Conservation (phyloP, 2,329 filamentous ascomycete genomes). For the Ophiocordyceps sinensis region DNA sequence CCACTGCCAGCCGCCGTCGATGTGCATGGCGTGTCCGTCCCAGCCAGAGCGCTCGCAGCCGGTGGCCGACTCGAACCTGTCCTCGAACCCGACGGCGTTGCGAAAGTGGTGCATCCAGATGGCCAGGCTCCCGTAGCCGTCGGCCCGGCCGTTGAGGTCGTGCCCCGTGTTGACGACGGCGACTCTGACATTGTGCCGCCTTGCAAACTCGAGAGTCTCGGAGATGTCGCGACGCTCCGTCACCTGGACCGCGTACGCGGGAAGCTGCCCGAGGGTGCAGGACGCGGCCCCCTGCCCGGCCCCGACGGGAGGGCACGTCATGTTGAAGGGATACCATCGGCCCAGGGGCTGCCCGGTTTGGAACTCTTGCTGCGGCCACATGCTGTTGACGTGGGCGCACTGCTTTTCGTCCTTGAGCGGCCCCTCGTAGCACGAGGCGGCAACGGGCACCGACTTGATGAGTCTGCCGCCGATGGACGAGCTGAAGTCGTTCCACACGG, state of each 20-base stretch:
- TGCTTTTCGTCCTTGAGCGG: slow-evolving; percentile 5
- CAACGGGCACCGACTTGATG: slow-evolving; percentile 10
- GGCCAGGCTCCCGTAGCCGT: slow-evolving; percentile 16
- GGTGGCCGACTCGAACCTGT: slow-evolving; percentile 8
- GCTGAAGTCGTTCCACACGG: slow-evolving; percentile 7
- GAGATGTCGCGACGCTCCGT: slow-evolving; percentile 6
- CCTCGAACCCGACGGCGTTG: slow-evolving; percentile 13
- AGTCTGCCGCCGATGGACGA: slow-evolving; percentile 7
- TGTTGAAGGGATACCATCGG: slow-evolving; percentile 12
- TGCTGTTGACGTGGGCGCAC: slow-evolving; percentile 8
- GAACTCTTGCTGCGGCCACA: slow-evolving; percentile 13
- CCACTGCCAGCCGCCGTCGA: slow-evolving; percentile 19
- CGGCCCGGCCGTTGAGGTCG: slow-evolving; percentile 20
- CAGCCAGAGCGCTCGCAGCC: slow-evolving; percentile 13
- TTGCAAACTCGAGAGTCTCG: slow-evolving; percentile 28
- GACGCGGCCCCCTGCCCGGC: slow-evolving; percentile 5
- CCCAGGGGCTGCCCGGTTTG: slow-evolving; percentile 11
- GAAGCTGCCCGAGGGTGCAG: slow-evolving; percentile 10
- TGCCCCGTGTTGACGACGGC: slow-evolving; percentile 29
- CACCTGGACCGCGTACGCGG: slow-evolving; percentile 11
- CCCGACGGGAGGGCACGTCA: slow-evolving; percentile 13
- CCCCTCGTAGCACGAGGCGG: slow-evolving; percentile 11
- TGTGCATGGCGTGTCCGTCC: slow-evolving; percentile 18
- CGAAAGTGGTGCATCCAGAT: slow-evolving; percentile 19
- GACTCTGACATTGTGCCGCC: slow-evolving; percentile 19